Conservation (phyloP, 2,329 filamentous ascomycete genomes). For the Xylariaceae sp. region DNA sequence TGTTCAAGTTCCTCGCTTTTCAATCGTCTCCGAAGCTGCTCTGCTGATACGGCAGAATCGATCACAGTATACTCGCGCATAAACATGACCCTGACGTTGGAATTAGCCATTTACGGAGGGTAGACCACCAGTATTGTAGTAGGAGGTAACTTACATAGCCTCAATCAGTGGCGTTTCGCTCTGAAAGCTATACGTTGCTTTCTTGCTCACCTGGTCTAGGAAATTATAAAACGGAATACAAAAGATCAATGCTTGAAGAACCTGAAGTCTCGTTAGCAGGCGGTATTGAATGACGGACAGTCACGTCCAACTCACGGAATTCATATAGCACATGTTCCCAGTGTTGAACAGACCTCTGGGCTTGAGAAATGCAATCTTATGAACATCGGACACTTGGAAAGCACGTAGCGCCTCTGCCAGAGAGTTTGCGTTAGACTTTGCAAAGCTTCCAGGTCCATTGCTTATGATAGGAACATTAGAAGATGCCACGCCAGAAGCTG, state of each 20-base stretch:
- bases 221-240: constrained; percentile 95
- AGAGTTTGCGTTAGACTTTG: constrained; percentile 40
- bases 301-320: constrained; percentile 67
- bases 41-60: constrained; percentile 68
- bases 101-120: constrained; percentile 1
- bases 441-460: constrained; percentile 36
- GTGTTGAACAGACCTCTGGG: constrained; percentile 93
- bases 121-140: neutral
- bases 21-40: constrained; percentile 67
- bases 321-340: constrained; percentile 99
- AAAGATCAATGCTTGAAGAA: constrained; percentile 92
- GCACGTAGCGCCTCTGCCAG: constrained; percentile 64
- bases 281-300: neutral
- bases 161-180: constrained; percentile 91
- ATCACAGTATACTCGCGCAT: constrained; percentile 88
- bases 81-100: constrained; percentile 75
- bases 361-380: constrained; percentile 78
- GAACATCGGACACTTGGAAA: constrained; percentile 62
- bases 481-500: constrained; percentile 26
- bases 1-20: constrained; percentile 83
- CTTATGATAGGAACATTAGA: constrained; percentile 21
- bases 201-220: constrained; percentile 78
- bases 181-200: constrained; percentile 86
- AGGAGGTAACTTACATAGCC: constrained; percentile 69
- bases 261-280: constrained; percentile 47